Evolutionary conservation across 169 alveolate genomes (phyloP).

Genomic region (Eimeria sp.): DNA sequence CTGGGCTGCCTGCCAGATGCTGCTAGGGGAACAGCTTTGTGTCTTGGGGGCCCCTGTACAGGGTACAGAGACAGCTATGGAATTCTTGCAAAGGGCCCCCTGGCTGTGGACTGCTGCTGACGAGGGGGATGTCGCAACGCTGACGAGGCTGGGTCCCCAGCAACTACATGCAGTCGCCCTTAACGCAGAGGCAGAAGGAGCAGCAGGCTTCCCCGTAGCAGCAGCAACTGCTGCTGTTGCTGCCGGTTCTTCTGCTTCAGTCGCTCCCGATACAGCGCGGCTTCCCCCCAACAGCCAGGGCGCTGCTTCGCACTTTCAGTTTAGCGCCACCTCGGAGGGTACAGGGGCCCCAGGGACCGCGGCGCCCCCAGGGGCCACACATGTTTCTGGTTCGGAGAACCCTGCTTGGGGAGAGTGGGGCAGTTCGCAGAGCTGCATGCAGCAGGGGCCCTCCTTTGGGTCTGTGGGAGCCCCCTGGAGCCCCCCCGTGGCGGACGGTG

Average conservation of each 20-base stretch:
- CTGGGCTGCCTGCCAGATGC: constrained; percentile 65
- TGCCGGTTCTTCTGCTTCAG: not conserved
- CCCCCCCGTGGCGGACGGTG: constrained; percentile 22
- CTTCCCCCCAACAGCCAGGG: not conserved
- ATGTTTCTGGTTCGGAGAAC: not conserved
- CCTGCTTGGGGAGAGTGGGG: constrained; percentile 18
- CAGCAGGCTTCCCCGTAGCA: constrained; percentile 67
- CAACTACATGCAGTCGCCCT: constrained; percentile 10
- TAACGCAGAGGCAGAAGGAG: constrained; percentile 18
- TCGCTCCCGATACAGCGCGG: not conserved
- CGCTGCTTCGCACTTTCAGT: not conserved
- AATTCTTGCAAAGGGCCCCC: constrained; percentile 24
- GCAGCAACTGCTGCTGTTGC: constrained; percentile 1
- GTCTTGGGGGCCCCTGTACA: constrained; percentile 21
- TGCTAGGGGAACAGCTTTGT: constrained; percentile 51
- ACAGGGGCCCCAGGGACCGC: not conserved
- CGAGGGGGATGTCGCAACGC: not conserved
- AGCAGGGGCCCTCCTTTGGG: constrained; percentile 1
- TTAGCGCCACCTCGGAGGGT: not conserved
- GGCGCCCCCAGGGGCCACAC: not conserved
- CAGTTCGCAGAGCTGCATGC: not conserved
- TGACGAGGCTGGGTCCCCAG: constrained; percentile 25
- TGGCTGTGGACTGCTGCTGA: constrained; percentile 33
- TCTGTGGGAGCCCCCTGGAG: constrained; percentile 35
- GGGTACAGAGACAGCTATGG: constrained; percentile 12